Evolutionary conservation across 2,329 filamentous ascomycete genomes (phyloP).

Genomic region (Stylonectria norvegica): DNA sequence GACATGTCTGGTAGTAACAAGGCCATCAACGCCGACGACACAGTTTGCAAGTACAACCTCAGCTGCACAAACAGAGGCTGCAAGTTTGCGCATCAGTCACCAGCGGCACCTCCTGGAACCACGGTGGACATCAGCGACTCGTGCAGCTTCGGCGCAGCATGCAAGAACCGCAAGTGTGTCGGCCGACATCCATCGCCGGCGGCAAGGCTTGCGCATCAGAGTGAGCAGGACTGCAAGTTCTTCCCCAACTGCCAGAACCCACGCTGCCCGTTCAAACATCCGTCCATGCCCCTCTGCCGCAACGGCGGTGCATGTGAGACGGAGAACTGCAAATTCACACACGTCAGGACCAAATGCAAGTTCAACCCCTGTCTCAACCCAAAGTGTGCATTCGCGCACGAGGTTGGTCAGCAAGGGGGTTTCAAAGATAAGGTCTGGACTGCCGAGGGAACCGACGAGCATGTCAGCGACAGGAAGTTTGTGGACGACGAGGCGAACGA

Average conservation of each 20-base stretch:
- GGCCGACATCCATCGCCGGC: conserved; percentile 91
- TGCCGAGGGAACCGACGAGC: conserved; percentile 53
- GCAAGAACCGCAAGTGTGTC: conserved; percentile 93
- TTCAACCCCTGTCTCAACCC: conserved; percentile 90
- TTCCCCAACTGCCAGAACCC: conserved; percentile 89
- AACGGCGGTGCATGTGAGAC: conserved; percentile 87
- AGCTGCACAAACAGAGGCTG: conserved; percentile 86
- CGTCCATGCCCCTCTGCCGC: conserved; percentile 78
- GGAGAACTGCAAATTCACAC: conserved; percentile 83
- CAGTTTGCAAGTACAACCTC: conserved; percentile 84
- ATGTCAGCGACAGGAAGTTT: conserved; percentile 88
- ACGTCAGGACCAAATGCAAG: conserved; percentile 79
- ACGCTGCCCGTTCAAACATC: conserved; percentile 85
- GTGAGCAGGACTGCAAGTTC: conserved; percentile 84
- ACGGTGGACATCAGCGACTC: conserved; percentile 75
- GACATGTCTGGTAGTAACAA: conserved; percentile 56
- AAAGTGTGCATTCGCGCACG: conserved; percentile 85
- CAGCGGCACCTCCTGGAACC: conserved; percentile 74
- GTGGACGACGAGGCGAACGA: conserved; percentile 66
- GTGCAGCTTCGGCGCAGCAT: conserved; percentile 83
- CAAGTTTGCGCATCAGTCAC: conserved; percentile 90
- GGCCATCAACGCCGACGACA: conserved; percentile 60
- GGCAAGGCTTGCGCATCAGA: conserved; percentile 71
- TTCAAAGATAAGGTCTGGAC: conserved; percentile 93
- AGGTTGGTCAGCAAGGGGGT: conserved; percentile 80